Percentiles rank a stretch among this genome's conserved stretches.
phyloP scores from a whole-genome alignment of 2,329 filamentous ascomycete species.

The Cordyceps fumosorosea region DNA sequence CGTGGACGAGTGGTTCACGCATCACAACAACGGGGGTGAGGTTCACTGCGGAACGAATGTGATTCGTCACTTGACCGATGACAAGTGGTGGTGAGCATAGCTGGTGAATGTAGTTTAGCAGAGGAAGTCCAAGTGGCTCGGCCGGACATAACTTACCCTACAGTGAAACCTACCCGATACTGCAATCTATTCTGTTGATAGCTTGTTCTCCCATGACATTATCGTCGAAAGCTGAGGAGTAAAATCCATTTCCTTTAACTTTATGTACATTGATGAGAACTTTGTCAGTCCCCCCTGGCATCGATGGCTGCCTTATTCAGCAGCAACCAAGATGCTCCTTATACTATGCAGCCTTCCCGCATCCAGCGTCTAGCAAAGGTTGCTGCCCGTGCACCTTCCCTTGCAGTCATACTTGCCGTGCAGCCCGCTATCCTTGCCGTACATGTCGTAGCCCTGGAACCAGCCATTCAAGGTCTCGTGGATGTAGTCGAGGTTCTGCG shows the following conservation, averaged over 20 bases:
- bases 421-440: constrained; percentile 20
- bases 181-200: too few relatives aligned
- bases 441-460: constrained; percentile 28
- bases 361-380: background rate
- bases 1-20: constrained; percentile 11
- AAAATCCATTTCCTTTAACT: too few relatives aligned
- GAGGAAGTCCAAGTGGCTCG: too few relatives aligned
- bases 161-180: too few relatives aligned
- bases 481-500: constrained; percentile 30
- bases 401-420: constrained; percentile 17
- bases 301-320: too few relatives aligned
- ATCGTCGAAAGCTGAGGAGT: too few relatives aligned
- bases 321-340: too few relatives aligned
- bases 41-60: constrained; percentile 10
- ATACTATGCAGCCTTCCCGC: background rate
- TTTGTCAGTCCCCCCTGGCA: too few relatives aligned
- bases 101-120: too few relatives aligned
- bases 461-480: constrained; percentile 31
- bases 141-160: too few relatives aligned
- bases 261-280: too few relatives aligned
- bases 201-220: too few relatives aligned
- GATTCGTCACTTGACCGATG: constrained; percentile 4
- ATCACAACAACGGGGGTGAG: background rate
- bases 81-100: constrained; percentile 6
- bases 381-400: constrained; percentile 7